Conservation (phyloP, 148 eudicot genomes). For the Hydrangea macrophylla region DNA sequence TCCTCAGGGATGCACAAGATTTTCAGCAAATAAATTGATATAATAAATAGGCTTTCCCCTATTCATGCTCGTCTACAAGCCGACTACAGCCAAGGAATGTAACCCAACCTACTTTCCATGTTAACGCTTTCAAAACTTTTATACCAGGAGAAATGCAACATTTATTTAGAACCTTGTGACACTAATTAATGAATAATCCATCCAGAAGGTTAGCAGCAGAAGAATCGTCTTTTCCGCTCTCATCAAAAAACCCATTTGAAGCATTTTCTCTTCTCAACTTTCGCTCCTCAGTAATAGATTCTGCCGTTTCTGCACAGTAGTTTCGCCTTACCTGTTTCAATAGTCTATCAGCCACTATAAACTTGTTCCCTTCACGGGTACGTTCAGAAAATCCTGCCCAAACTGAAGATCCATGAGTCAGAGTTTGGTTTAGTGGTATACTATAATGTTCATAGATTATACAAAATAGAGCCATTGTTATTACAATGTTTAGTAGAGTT, state of each 20-base stretch:
- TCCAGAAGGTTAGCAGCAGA: slow-evolving; percentile 61
- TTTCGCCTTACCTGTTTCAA: slow-evolving; percentile 48
- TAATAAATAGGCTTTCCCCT: background rate
- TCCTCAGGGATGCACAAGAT: background rate
- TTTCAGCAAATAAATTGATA: background rate
- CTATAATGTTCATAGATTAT: background rate
- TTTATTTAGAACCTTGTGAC: slow-evolving; percentile 1
- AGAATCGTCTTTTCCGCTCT: slow-evolving; percentile 38
- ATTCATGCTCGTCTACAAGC: background rate
- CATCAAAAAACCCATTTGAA: slow-evolving; percentile 63
- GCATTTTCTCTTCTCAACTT: slow-evolving; percentile 65
- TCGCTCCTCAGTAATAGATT: slow-evolving; percentile 65
- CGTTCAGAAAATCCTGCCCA: slow-evolving; percentile 99
- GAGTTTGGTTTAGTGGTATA: background rate
- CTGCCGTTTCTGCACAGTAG: slow-evolving; percentile 63
- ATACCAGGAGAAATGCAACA: background rate
- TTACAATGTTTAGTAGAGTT: background rate
- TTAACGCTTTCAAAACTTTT: background rate
- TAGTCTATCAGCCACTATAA: slow-evolving; percentile 82
- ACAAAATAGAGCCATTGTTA: background rate
- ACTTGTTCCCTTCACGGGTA: slow-evolving; percentile 86
- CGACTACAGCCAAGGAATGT: background rate
- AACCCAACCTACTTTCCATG: too few species aligned
- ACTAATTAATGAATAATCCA: slow-evolving; percentile 42
- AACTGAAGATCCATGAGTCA: slow-evolving; percentile 39